Percentiles rank a stretch among this genome's conserved stretches.
Conservation (phyloP, 345 rosid species). For the Alliaria petiolata region DNA sequence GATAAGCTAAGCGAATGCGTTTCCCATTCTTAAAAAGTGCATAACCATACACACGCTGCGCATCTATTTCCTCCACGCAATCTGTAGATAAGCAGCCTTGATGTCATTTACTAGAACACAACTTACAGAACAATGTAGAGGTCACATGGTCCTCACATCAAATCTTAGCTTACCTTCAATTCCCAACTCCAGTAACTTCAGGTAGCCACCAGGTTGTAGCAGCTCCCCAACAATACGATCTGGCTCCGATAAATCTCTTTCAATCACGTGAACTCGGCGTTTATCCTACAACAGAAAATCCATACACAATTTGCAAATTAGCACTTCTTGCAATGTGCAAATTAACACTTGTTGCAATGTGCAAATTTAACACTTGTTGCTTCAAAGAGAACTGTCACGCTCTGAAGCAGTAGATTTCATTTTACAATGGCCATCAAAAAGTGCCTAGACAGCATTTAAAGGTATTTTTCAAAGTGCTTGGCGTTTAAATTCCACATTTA, state of each 20-base stretch:
- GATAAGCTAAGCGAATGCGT: slow-evolving; percentile 39
- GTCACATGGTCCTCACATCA: neutral
- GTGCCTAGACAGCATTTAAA: neutral
- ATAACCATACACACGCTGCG: slow-evolving; percentile 49
- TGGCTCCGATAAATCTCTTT: slow-evolving; percentile 67
- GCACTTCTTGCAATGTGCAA: neutral
- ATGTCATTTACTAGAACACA: neutral
- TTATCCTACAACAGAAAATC: slow-evolving; percentile 46
- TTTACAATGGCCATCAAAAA: neutral
- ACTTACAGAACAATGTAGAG: neutral
- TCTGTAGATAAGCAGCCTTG: slow-evolving; percentile 29
- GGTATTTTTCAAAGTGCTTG: neutral
- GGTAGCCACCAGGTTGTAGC: slow-evolving; percentile 76
- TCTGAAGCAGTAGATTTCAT: neutral
- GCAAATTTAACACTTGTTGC: neutral
- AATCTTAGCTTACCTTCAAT: slow-evolving; percentile 45
- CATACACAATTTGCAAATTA: neutral
- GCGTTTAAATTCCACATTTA: neutral
- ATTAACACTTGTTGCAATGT: no score
- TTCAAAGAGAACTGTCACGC: neutral
- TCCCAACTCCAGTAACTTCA: slow-evolving; percentile 66
- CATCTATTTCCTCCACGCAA: slow-evolving; percentile 55
- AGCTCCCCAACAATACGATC: slow-evolving; percentile 76
- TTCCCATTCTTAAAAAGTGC: slow-evolving; percentile 51
- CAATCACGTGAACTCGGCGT: slow-evolving; percentile 62